Base-by-base conservation (phyloP, 1,284 basidiomycete species). In the Xanthoconium separans region DNA sequence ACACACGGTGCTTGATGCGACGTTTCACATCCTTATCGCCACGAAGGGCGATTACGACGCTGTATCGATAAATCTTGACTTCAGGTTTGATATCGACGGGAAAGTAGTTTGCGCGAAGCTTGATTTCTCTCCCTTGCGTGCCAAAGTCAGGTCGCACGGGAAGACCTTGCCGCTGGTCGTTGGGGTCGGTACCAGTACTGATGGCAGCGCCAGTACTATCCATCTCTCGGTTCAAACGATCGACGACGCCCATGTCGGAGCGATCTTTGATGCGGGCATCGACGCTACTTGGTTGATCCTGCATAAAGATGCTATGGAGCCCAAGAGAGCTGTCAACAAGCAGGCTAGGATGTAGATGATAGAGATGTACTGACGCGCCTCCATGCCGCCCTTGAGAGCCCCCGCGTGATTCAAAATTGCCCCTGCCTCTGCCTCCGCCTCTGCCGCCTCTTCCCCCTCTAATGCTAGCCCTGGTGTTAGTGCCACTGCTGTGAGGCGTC, bases 221-320 rank as follows among this genome's bases (percentile, higher is more conserved):
- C 22, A n/a, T 24, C 4, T 24, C 18, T 24, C 8, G 15, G 20
- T 41, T 15, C 34, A 90, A 73, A 0, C 73, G 63, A 0, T 69
- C 64, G 4, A 90, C 72, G 20, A 87, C 72, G 7, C 70, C 71
- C 36, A 81, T 74, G 59, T 88, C 79, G 1, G 82, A 80, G 18
- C 70, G 72, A 61, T 84, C 77, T 20, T 65, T 61, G 11, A 89
- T 69, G 33, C 87, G 84, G 27, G 74, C 56, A 61, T 90, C 87
- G 53, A 89, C 62, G n/a, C 61, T 66, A 3, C 78, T 76, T 6
- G 79, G 77, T 47, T 67, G 67, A 37, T 73, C 74, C 10, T 76
- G 66, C 47, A 71, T 72, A 66, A 82, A 87, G 39, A 89, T 73
- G 18, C 85, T 88, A 22, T 10, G 4, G 16, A n/a, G 30, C 6